A percentile compares a stretch with the other conserved stretches of the same genome.
Evolutionary conservation across 2,329 filamentous ascomycete species (phyloP).

Genomic region (Aureobasidium melanogenum): DNA sequence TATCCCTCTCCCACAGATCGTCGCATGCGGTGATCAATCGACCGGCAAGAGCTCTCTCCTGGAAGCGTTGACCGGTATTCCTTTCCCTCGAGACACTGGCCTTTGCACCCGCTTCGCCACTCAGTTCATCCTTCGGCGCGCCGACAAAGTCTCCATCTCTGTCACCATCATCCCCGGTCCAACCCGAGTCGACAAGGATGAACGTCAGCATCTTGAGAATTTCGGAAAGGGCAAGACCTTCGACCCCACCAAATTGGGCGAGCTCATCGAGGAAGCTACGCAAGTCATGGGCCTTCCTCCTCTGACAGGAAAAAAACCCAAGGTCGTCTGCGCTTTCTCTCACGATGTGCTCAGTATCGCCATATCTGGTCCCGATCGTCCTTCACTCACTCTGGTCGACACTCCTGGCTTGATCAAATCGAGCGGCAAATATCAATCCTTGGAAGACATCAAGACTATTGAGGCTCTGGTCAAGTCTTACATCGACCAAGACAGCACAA

Average conservation of each 20-base stretch:
- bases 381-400: conserved; percentile 26
- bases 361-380: conserved; percentile 36
- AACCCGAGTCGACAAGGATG: background rate
- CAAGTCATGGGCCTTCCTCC: conserved; percentile 38
- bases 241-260: conserved; percentile 25
- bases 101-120: conserved; percentile 55
- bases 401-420: conserved; percentile 33
- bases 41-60: conserved; percentile 58
- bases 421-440: conserved; percentile 23
- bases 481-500: conserved; percentile 48
- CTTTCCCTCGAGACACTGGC: conserved; percentile 18
- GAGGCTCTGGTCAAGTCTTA: conserved; percentile 40
- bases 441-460: conserved; percentile 26
- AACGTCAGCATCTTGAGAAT: background rate
- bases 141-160: conserved; percentile 18
- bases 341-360: conserved; percentile 41
- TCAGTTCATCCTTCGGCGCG: conserved; percentile 46
- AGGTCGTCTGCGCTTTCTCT: conserved; percentile 28
- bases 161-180: background rate
- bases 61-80: conserved; percentile 52
- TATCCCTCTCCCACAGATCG: conserved; percentile 24
- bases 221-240: background rate
- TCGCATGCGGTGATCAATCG: conserved; percentile 51
- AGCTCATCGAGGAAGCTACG: conserved; percentile 45
- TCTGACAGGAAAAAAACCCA: background rate